Evolutionary conservation across 2,329 filamentous ascomycete genomes (phyloP).

Genomic region (Lomentospora prolificans): DNA sequence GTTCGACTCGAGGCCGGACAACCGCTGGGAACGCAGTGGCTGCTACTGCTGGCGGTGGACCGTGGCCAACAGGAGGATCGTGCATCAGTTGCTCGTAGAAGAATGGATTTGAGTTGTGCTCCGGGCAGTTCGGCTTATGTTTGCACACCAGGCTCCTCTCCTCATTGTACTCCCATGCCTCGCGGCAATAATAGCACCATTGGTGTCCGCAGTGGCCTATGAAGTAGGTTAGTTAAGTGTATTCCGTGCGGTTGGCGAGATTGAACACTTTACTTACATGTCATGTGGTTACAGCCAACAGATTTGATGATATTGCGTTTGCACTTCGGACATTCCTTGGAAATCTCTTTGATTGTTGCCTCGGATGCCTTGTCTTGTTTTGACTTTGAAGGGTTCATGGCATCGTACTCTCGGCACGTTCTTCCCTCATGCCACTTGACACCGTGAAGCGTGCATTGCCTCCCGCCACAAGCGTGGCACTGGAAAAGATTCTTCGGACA

Average conservation of each 20-base stretch:
- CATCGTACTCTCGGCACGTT: slow-evolving; percentile 26
- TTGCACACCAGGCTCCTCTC: slow-evolving; percentile 21
- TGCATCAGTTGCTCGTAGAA: slow-evolving; percentile 10
- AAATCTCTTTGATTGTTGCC: slow-evolving; percentile 20
- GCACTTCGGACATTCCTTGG: slow-evolving; percentile 26
- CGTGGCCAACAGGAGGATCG: background rate
- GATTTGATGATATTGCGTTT: slow-evolving; percentile 24
- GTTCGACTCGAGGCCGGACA: background rate
- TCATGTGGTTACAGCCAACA: slow-evolving; percentile 30
- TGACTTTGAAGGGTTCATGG: slow-evolving; percentile 17
- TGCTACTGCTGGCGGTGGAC: background rate
- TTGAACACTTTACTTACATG: slow-evolving; percentile 25
- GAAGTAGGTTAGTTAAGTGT: no score
- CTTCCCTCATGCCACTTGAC: slow-evolving; percentile 27
- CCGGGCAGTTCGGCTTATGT: slow-evolving; percentile 21
- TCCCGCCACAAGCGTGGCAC: slow-evolving; percentile 22
- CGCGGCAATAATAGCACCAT: slow-evolving; percentile 29
- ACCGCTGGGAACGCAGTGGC: background rate
- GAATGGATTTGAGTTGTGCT: slow-evolving; percentile 15
- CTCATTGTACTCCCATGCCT: slow-evolving; percentile 17
- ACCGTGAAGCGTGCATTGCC: slow-evolving; percentile 24
- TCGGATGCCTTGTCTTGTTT: slow-evolving; percentile 24
- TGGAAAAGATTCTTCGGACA: slow-evolving; percentile 20
- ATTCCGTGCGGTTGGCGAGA: no score
- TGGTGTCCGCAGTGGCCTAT: slow-evolving; percentile 25